Evolutionary conservation across 2,329 filamentous ascomycete genomes (phyloP), one percentile per base, ranked within the genome.

Genomic region (Talaromyces albobiverticillius): DNA sequence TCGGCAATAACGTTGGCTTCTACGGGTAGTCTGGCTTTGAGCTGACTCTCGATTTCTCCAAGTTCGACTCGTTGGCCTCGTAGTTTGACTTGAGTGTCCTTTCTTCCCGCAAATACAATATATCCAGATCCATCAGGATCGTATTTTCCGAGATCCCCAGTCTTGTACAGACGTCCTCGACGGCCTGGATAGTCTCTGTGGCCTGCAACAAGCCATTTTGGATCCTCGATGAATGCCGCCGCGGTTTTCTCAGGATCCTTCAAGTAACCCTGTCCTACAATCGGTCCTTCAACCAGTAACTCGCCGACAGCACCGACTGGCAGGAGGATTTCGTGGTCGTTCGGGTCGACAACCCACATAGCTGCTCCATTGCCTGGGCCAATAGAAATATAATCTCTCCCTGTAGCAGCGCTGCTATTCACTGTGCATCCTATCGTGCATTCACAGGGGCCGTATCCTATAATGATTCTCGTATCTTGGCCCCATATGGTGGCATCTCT

Each of bases 51-150:
- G 52, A 73, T 74, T 61, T 73, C 76, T 31, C 67, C 74, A 45
- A 82, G 73, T 68, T 83, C 86, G 41, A 84, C 79, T 46, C 83
- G 72, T 59, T 80, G 83, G 20, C 86, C 86, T 4, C 75, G 72
- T 14, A 86, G 66, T 67, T 87, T 87, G 53, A 84, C 79, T 64
- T 83, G 83, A 23, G 77, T 77, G 57, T 86, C 84, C 58, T 81
- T 82, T 41, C 84, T 48, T 11, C 63, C 61, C 1, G 63, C 32
- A 51, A 59, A 65, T 1, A 47, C 16, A 4, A 61, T 53, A 1
- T 58, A 20, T 1, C 70, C 69, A 4, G 57, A 53, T 1, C 62
- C 63, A 45, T 65, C 51, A 5, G 55, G 38, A 25, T 61, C 57
- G 11, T 63, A 62, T 38, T 57, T 42, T 10, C 61, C 59, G 6